Evolutionary conservation across 345 rosid species (phyloP).

Genomic region (Eucalyptus rudis): DNA sequence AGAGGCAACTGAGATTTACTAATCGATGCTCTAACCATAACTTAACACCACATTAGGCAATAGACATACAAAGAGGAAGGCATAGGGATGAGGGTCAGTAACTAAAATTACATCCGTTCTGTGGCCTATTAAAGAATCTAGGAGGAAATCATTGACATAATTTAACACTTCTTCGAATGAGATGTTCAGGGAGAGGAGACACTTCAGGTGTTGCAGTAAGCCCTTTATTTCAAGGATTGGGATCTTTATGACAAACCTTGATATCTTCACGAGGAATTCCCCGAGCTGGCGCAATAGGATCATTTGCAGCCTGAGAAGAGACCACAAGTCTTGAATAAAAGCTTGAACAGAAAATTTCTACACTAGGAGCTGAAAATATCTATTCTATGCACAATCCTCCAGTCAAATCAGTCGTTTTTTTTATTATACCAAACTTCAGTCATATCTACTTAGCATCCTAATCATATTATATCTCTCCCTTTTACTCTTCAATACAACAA

Average conservation of each 20-base stretch:
- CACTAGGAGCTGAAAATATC: background rate
- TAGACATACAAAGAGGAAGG: background rate
- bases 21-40: background rate
- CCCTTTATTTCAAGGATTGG: background rate
- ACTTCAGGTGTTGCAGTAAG: background rate
- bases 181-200: background rate
- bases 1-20: background rate
- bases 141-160: background rate
- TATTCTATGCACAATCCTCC: background rate
- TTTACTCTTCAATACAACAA: background rate
- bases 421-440: background rate
- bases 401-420: background rate
- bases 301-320: constrained; percentile 57
- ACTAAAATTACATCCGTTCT: background rate
- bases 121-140: background rate
- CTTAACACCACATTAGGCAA: background rate
- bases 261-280: constrained; percentile 85
- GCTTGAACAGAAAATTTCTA: background rate
- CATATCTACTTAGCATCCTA: background rate
- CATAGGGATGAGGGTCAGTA: background rate
- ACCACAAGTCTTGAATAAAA: background rate
- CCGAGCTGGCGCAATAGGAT: constrained; percentile 82
- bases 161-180: background rate
- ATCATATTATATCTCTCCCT: background rate
- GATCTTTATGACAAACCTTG: constrained; percentile 24